phyloP scores from a whole-genome alignment of 2,329 filamentous ascomycete species.

The Zymoseptoria brevis region DNA sequence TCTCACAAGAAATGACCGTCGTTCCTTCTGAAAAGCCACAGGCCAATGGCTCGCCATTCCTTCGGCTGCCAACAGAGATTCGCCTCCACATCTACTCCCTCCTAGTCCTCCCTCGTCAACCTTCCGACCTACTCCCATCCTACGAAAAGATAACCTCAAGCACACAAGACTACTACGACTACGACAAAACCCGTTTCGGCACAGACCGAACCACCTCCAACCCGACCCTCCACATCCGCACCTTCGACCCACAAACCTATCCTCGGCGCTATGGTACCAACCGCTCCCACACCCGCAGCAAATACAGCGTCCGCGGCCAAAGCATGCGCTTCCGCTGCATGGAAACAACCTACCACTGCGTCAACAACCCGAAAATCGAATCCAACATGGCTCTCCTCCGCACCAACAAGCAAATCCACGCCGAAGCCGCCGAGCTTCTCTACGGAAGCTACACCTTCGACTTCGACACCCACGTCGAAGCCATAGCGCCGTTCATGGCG shows the following conservation, averaged over 20 bases:
- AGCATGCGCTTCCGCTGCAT: conserved; percentile 37
- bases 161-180: conserved; percentile 37
- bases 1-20: conserved; percentile 9
- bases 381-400: conserved; percentile 23
- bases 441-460: conserved; percentile 52
- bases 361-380: conserved; percentile 35
- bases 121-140: conserved; percentile 25
- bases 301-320: conserved; percentile 34
- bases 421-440: conserved; percentile 49
- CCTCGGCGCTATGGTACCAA: conserved; percentile 12
- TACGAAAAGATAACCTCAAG: conserved; percentile 27
- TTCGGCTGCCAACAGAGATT: conserved; percentile 40
- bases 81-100: conserved; percentile 42
- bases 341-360: conserved; percentile 50
- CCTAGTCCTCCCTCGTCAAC: conserved; percentile 31
- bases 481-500: conserved; percentile 51
- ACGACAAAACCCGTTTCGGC: conserved; percentile 23
- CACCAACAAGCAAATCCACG: conserved; percentile 39
- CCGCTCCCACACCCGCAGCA: conserved; percentile 28
- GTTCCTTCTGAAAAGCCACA: conserved; percentile 1
- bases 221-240: conserved; percentile 36
- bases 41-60: conserved; percentile 25
- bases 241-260: conserved; percentile 34
- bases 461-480: conserved; percentile 54
- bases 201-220: conserved; percentile 7